Evolutionary conservation across 1,284 basidiomycete genomes (phyloP), one percentile per base, ranked within the genome.

Genomic region (Puccinia polysora): DNA sequence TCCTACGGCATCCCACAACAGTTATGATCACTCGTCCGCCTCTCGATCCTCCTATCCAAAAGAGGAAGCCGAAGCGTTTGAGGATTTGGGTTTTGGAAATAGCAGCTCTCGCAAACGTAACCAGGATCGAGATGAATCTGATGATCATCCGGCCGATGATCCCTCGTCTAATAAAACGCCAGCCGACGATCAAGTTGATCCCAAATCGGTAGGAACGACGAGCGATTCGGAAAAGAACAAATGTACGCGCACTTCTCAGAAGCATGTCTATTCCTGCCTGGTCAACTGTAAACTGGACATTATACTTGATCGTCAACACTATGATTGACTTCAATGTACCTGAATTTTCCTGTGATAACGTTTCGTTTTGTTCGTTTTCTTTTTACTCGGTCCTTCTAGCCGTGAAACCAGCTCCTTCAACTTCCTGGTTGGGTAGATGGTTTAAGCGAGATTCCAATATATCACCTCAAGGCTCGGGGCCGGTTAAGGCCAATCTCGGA

Each of bases 401-500:
- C 45, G 38, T 77, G 65, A 76, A 74, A 55, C 38, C 76, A 20
- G 73, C 77, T 38, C 74, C 78, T 32, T 75, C 77, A n/a, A 75
- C 63, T 32, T 71, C 68, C 12, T 97, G 95, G 94, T 81, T 97
- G 36, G 87, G 89, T 64, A 84, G 89, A 8, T 86, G 87, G 74
- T 78, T 82, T 73, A 80, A 80, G 74, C 77, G 81, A 10, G 78
- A 80, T 34, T 76, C 77, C 25, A 83, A 84, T 15, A n/a, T n/a
- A 7, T 76, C 82, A 12, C 78, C 82, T 4, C 72, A 77, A 10
- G 75, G 73, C 2, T 83, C 86, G 14, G 88, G 84, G 18, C 91
- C 92, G 6, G 82, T 93, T 71, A 89, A 87, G 78, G 96, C 95
- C 18, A 97, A 91, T 76, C 84, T 98, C 25, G 96, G 96, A 20